phyloP scores from a whole-genome alignment of 129 eudicot genomes.

The Scalesia atractyloides region DNA sequence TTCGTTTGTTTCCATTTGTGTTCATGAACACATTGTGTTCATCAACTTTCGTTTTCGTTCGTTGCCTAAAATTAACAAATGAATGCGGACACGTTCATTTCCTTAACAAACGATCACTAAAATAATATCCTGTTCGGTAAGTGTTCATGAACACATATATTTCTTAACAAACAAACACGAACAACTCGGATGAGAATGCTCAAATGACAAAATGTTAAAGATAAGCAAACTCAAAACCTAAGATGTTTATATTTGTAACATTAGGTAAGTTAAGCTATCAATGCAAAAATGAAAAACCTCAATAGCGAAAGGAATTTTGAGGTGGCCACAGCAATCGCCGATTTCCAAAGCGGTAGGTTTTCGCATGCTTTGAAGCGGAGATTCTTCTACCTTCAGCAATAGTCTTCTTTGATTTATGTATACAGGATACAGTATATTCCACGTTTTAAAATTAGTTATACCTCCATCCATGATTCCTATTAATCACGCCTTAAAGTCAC shows the following conservation, averaged over 20 bases:
- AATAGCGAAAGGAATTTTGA: constrained; percentile 71
- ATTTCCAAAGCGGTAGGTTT: constrained; percentile 77
- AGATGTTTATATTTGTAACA: neutral
- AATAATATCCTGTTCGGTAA: no score
- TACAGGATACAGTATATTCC: constrained; percentile 78
- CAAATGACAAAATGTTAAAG: no score
- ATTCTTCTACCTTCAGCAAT: constrained; percentile 89
- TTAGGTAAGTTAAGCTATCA: constrained; percentile 1
- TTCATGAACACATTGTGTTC: no score
- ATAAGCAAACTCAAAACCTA: no score
- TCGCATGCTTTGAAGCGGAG: constrained; percentile 72
- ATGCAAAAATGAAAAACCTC: constrained; percentile 47
- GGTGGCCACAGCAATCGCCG: constrained; percentile 74
- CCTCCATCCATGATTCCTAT: constrained; percentile 65
- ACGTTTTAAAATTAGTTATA: constrained; percentile 61
- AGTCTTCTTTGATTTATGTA: constrained; percentile 91
- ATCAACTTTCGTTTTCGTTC: no score
- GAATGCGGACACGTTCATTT: no score
- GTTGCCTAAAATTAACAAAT: no score
- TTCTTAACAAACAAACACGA: no score
- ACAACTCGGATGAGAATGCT: no score
- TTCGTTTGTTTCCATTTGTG: no score
- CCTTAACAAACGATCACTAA: no score
- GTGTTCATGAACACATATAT: no score
- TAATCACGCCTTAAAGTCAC: neutral